These are phyloP conservation scores for Aspergillus incahuasiensis DNA, from an alignment of 495 filamentous ascomycete species.

Conservation along the genomic window DNA sequence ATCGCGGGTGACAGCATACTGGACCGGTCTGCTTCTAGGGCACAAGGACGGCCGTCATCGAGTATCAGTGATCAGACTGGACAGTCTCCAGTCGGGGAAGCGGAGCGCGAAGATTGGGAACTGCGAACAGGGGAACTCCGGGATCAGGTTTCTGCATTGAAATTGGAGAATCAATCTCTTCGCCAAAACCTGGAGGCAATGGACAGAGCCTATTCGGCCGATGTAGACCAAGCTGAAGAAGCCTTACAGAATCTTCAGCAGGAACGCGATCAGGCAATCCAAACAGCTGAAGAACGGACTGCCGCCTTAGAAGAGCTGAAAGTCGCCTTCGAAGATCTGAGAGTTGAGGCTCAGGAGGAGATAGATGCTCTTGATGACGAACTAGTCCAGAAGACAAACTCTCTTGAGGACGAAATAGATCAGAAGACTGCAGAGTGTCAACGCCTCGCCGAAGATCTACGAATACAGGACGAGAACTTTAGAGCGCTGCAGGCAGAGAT, in stretches of 20 bases:
- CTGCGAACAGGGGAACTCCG: constrained; percentile 75
- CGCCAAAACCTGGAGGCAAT: constrained; percentile 64
- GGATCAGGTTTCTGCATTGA: constrained; percentile 78
- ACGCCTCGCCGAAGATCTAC: constrained; percentile 58
- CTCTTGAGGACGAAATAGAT: constrained; percentile 74
- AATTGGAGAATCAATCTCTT: constrained; percentile 78
- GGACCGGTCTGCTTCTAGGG: constrained; percentile 85
- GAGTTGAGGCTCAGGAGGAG: constrained; percentile 76
- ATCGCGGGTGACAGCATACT: constrained; percentile 85
- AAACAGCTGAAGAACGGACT: constrained; percentile 73
- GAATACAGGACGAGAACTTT: constrained; percentile 64
- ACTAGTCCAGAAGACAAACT: constrained; percentile 62
- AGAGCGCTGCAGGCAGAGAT: constrained; percentile 84
- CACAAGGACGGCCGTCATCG: constrained; percentile 67
- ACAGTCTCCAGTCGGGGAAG: constrained; percentile 66
- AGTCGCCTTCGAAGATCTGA: constrained; percentile 68
- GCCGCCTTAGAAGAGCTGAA: constrained; percentile 71
- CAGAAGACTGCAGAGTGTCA: constrained; percentile 68
- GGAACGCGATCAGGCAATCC: constrained; percentile 82
- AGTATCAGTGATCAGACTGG: constrained; percentile 66
- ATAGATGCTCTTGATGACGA: constrained; percentile 80
- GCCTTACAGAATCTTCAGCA: constrained; percentile 77
- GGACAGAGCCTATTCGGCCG: constrained; percentile 64
- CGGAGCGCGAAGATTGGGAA: constrained; percentile 82
- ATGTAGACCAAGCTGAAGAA: constrained; percentile 69